These are phyloP conservation scores for Boletus eberwhitei DNA, from an alignment of 768 basidiomycete species.

Conservation along the genomic window DNA sequence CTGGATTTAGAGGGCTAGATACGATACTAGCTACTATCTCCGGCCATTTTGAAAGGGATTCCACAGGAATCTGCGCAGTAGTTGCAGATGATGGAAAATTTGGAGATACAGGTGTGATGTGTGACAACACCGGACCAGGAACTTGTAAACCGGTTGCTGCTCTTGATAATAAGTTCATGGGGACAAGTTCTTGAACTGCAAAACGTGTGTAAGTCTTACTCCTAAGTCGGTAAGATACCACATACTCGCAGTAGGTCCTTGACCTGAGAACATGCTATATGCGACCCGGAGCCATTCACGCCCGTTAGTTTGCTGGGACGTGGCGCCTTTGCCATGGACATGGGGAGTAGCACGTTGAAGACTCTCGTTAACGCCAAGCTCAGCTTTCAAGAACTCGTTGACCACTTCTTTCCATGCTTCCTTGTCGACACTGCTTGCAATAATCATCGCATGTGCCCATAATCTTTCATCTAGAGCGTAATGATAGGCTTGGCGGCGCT, in stretches of 20 bases:
- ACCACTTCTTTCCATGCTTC: conserved; percentile 93
- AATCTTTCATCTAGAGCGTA: conserved; percentile 85
- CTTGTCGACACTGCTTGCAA: conserved; percentile 89
- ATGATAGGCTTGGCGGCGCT: conserved; percentile 81
- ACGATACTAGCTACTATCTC: conserved; percentile 84
- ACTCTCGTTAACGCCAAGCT: conserved; percentile 51
- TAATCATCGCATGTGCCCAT: conserved; percentile 95
- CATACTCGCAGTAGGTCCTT: conserved; percentile 72
- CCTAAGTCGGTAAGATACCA: neutral
- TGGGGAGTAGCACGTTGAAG: conserved; percentile 10
- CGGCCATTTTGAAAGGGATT: conserved; percentile 74
- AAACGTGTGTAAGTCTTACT: conserved; percentile 3
- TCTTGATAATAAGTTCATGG: conserved; percentile 50
- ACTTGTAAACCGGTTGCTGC: conserved; percentile 38
- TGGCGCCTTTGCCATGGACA: conserved; percentile 18
- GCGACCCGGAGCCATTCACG: conserved; percentile 74
- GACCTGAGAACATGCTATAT: conserved; percentile 82
- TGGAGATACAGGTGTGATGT: conserved; percentile 60
- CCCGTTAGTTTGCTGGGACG: conserved; percentile 39
- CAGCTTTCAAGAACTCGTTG: conserved; percentile 76
- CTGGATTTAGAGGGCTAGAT: conserved; percentile 62
- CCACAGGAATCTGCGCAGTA: conserved; percentile 49
- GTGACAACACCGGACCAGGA: conserved; percentile 30
- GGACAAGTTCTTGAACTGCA: conserved; percentile 72
- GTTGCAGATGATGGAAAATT: conserved; percentile 49